Percentiles rank a stretch among this genome's conserved stretches.
Conservation (phyloP, 768 basidiomycete species). For the Boletus sp. region DNA sequence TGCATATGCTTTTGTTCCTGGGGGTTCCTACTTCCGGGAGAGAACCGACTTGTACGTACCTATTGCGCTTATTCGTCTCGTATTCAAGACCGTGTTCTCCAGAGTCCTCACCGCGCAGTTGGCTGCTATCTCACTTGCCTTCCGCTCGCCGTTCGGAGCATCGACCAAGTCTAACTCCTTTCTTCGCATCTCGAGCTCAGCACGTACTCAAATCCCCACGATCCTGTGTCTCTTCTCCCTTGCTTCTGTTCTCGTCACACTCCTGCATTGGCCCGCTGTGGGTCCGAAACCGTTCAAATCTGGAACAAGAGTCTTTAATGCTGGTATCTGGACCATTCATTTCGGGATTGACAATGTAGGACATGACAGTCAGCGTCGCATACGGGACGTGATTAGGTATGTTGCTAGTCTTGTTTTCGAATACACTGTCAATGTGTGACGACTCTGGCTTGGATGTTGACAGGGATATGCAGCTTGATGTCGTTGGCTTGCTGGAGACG, state of each 20-base stretch:
- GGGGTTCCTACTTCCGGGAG: slow-evolving; percentile 72
- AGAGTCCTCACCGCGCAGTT: slow-evolving; percentile 60
- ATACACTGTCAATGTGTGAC: neutral
- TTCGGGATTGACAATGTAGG: slow-evolving; percentile 60
- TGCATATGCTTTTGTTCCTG: slow-evolving; percentile 89
- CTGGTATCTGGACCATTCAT: slow-evolving; percentile 91
- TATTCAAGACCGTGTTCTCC: neutral
- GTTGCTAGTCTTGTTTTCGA: slow-evolving; percentile 30
- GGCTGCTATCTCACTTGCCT: slow-evolving; percentile 46
- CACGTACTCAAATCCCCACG: slow-evolving; percentile 31
- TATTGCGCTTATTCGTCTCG: neutral
- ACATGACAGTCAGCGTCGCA: slow-evolving; percentile 35
- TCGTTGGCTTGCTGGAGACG: slow-evolving; percentile 83
- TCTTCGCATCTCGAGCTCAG: slow-evolving; percentile 17
- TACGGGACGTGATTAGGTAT: slow-evolving; percentile 55
- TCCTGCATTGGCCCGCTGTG: slow-evolving; percentile 50
- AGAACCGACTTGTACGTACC: slow-evolving; percentile 65
- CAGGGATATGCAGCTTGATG: slow-evolving; percentile 82
- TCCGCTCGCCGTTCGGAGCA: slow-evolving; percentile 37
- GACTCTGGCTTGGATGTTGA: neutral
- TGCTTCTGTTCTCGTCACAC: slow-evolving; percentile 50
- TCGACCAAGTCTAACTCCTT: neutral
- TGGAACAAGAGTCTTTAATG: slow-evolving; percentile 66
- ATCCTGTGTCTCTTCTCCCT: slow-evolving; percentile 42
- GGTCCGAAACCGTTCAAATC: slow-evolving; percentile 59